phyloP scores from a whole-genome alignment of 129 eudicot species.

The Artemisia argyi region DNA sequence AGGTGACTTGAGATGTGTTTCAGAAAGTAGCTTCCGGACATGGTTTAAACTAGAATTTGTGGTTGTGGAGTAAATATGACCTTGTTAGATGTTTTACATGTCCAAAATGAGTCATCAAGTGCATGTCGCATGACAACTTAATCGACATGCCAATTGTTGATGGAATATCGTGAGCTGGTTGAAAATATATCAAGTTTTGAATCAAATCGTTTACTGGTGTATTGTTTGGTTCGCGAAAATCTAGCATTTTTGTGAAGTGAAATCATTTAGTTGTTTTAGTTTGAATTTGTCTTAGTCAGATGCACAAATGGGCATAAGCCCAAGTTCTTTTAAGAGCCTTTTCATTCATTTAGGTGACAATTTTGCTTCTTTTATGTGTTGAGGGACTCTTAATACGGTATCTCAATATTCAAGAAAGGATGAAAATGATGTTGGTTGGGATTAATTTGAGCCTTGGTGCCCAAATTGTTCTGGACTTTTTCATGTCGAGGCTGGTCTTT shows the following conservation, averaged over 20 bases:
- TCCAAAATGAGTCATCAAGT: not conserved
- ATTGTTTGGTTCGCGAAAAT: not conserved
- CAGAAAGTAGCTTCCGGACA: not conserved
- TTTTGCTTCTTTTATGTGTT: too few species aligned
- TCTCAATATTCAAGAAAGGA: too few species aligned
- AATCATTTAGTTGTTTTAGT: not conserved
- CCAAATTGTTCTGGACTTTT: too few species aligned
- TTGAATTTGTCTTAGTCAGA: too few species aligned
- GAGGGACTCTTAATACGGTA: too few species aligned
- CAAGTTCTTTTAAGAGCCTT: too few species aligned
- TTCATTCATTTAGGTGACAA: too few species aligned
- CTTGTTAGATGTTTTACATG: slow-evolving; percentile 7
- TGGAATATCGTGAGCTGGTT: not conserved
- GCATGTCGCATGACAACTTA: not conserved
- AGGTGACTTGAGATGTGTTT: not conserved
- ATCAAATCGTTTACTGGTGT: not conserved
- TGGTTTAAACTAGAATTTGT: not conserved
- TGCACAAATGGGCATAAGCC: too few species aligned
- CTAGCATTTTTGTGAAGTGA: not conserved
- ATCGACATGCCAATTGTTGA: not conserved
- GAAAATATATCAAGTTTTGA: not conserved
- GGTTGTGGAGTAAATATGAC: slow-evolving; percentile 15
- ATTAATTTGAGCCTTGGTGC: too few species aligned
- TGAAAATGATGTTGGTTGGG: too few species aligned
- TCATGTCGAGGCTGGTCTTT: too few species aligned